A percentile compares a stretch with the other conserved stretches of the same genome.
Conservation (phyloP, 768 basidiomycete genomes). For the Leccinum aurantiacum region DNA sequence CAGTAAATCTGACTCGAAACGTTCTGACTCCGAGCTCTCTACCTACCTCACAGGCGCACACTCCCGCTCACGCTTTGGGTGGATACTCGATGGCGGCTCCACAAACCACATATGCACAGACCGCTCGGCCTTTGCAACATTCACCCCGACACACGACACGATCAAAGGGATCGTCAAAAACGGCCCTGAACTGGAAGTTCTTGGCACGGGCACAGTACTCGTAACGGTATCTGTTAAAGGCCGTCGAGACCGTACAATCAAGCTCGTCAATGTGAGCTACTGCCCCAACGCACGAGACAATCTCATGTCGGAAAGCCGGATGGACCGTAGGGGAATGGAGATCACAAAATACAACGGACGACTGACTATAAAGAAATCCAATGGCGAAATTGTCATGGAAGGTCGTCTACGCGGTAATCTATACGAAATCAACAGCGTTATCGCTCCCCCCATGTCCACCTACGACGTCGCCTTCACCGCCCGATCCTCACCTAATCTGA, state of each 20-base stretch:
- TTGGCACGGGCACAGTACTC: not conserved
- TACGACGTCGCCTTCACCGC: conserved; percentile 1
- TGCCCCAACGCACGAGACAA: conserved; percentile 7
- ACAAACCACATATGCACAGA: not conserved
- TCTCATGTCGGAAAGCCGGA: conserved; percentile 8
- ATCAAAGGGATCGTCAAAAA: conserved; percentile 13
- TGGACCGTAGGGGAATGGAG: conserved; percentile 6
- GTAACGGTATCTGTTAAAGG: not conserved
- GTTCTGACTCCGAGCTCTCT: not conserved
- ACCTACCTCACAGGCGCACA: not conserved
- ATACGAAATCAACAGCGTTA: conserved; percentile 10
- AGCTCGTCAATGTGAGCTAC: conserved; percentile 9
- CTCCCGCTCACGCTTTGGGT: conserved; percentile 2
- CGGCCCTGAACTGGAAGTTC: conserved; percentile 3
- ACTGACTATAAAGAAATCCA: not conserved
- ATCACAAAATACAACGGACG: not conserved
- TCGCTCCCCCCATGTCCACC: not conserved
- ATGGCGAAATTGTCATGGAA: conserved; percentile 8
- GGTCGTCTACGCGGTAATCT: conserved; percentile 6
- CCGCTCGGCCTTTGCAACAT: not conserved
- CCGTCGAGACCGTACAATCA: not conserved
- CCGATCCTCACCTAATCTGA: not conserved
- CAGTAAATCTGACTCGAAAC: not conserved
- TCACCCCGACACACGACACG: not conserved
- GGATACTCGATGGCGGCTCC: conserved; percentile 7